Evolutionary conservation across 139 green algal species (phyloP), one percentile per base, ranked within the genome.

Genomic region (Tetradesmus obliquus): DNA sequence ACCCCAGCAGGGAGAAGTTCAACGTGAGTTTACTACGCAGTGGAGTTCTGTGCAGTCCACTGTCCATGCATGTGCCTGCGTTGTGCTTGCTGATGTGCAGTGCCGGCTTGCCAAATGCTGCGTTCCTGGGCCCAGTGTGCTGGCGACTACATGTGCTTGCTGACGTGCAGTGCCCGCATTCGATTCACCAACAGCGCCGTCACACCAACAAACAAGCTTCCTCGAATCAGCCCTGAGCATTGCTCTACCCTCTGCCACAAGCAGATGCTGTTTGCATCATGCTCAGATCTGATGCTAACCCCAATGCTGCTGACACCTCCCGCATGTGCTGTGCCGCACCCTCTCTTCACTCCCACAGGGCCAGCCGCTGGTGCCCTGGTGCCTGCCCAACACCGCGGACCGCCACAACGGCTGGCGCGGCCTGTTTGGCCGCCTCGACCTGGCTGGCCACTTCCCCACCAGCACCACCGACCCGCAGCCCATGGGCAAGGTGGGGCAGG

Each of bases 401-500:
- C 94, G 98, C 54, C 98, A 99, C 95, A 99, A 99, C 94, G 96
- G 97, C 90, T 99, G 98, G 98, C 95, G 98, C 13, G 98, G 98
- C 20, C 95, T 99, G 87, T 99, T 98, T 93, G 97, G 98, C 4
- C 95, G 98, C 10, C 94, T 99, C 60, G 98, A 99, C 94, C 97
- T 92, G 76, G 80, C 92, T 10, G 98, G 98, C n/a, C 98, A 99
- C 94, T 99, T 99, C 96, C 98, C 98, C 91, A 99, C 98, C 84
- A 97, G 96, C 90, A 98, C 97, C 89, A 99, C 98, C 22, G 98
- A 99, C 94, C 98, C 98, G 6, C 97, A 99, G 94, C 98, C 98
- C 90, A 99, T 99, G 98, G 98, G 98, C 94, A 99, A 99, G 94
- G 96, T 98, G 86, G 98, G 98, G 19, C 98, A 99, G 96, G 98